A percentile compares a stretch with the other conserved stretches of the same genome.
phyloP scores from a whole-genome alignment of 2,329 filamentous ascomycete species.

The Alternaria sp. region DNA sequence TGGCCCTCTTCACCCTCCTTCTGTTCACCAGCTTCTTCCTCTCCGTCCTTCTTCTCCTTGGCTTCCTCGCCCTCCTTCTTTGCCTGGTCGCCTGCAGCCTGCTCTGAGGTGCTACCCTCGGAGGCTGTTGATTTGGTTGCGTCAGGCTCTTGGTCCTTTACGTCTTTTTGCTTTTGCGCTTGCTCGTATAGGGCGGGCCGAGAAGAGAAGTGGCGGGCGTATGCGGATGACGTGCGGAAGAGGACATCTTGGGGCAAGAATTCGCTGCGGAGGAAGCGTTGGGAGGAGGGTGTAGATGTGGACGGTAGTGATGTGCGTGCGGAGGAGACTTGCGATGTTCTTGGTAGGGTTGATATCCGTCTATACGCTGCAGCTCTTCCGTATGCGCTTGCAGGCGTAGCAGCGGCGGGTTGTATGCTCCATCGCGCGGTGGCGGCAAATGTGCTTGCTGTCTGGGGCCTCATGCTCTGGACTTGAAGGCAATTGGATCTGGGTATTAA shows the following conservation, averaged over 20 bases:
- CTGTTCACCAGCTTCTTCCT: slow-evolving; percentile 56
- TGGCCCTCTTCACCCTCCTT: slow-evolving; percentile 50
- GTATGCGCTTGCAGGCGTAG: slow-evolving; percentile 48
- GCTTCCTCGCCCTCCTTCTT: slow-evolving; percentile 52
- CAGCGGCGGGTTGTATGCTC: slow-evolving; percentile 46
- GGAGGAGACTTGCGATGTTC: slow-evolving; percentile 28
- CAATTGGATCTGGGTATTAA: not conserved
- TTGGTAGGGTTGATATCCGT: slow-evolving; percentile 50
- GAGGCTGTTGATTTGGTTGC: slow-evolving; percentile 53
- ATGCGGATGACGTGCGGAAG: slow-evolving; percentile 51
- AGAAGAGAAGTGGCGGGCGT: slow-evolving; percentile 54
- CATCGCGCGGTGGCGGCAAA: slow-evolving; percentile 51
- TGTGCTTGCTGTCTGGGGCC: slow-evolving; percentile 49
- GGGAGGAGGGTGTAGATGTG: slow-evolving; percentile 17
- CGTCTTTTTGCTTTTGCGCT: slow-evolving; percentile 44
- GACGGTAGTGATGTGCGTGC: slow-evolving; percentile 27
- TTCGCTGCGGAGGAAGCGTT: slow-evolving; percentile 51
- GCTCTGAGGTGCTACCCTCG: slow-evolving; percentile 37
- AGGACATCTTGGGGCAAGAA: slow-evolving; percentile 50
- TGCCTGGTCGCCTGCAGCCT: slow-evolving; percentile 45
- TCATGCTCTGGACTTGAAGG: slow-evolving; percentile 49
- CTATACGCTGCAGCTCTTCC: slow-evolving; percentile 57
- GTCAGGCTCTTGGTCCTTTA: slow-evolving; percentile 44
- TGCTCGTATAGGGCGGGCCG: slow-evolving; percentile 42
- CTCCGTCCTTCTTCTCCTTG: slow-evolving; percentile 50